Conservation (phyloP, 2,329 filamentous ascomycete species). For the Penicillium polonicum region DNA sequence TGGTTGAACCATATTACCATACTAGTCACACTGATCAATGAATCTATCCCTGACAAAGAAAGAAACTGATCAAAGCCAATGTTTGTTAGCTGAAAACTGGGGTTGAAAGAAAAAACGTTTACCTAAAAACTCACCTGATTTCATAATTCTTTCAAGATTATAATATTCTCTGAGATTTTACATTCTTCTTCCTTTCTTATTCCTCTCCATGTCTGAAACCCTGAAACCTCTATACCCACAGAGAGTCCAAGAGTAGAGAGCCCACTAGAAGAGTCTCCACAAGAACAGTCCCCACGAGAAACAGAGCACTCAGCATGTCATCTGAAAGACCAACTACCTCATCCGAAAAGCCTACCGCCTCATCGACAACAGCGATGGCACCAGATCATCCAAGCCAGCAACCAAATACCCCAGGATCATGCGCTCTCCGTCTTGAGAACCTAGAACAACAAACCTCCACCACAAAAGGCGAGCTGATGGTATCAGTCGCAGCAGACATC, state of each 20-base stretch:
- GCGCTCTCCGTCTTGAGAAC: constrained; percentile 25
- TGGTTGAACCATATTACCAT: neutral
- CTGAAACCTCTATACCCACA: neutral
- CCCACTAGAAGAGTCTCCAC: neutral
- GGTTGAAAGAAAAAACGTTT: neutral
- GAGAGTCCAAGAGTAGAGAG: neutral
- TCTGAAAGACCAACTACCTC: neutral
- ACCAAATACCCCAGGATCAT: constrained; percentile 8
- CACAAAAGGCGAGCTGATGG: constrained; percentile 26
- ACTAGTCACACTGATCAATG: neutral
- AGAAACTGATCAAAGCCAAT: constrained; percentile 1
- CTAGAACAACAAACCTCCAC: constrained; percentile 18
- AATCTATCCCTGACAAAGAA: neutral
- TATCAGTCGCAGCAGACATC: constrained; percentile 34
- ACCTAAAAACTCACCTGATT: neutral
- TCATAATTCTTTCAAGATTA: neutral
- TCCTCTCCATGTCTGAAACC: neutral
- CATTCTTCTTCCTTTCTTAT: neutral
- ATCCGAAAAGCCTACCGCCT: too few species aligned
- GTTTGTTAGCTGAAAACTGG: constrained; percentile 2
- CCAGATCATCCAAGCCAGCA: neutral
- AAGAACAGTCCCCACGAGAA: neutral
- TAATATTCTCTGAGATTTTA: neutral
- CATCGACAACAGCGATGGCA: neutral
- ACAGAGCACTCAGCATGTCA: constrained; percentile 6